Percentiles rank a stretch among this genome's conserved stretches.
phyloP scores from a whole-genome alignment of 2,329 filamentous ascomycete species.

The Gremmenia infestans region DNA sequence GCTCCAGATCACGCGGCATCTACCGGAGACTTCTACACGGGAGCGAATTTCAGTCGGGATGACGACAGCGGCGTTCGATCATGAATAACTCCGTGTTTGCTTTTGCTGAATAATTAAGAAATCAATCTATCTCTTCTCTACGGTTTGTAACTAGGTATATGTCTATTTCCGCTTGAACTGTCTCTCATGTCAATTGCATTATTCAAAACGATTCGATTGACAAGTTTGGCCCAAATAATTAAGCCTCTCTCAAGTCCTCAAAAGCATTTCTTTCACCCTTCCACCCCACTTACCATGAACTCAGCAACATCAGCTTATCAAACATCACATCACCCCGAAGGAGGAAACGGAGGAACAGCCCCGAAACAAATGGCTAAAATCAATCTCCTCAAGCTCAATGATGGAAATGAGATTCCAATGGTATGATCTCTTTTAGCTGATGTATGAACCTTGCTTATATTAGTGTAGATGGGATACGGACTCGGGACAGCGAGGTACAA shows the following conservation, averaged over 20 bases:
- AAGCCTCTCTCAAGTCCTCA: background rate
- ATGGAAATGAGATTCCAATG: slow-evolving; percentile 68
- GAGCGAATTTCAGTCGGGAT: too few relatives aligned
- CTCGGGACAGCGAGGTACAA: slow-evolving; percentile 65
- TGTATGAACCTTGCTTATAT: slow-evolving; percentile 36
- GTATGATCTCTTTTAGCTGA: slow-evolving; percentile 35
- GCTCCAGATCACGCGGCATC: too few relatives aligned
- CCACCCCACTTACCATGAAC: slow-evolving; percentile 35
- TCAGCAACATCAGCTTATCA: slow-evolving; percentile 37
- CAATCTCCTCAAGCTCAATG: slow-evolving; percentile 63
- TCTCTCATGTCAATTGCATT: slow-evolving; percentile 9
- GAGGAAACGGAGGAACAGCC: slow-evolving; percentile 60
- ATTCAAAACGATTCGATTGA: slow-evolving; percentile 3
- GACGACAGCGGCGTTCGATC: too few relatives aligned
- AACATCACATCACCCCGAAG: slow-evolving; percentile 14
- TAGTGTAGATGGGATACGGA: slow-evolving; percentile 61
- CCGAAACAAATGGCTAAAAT: slow-evolving; percentile 58
- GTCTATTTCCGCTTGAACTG: background rate
- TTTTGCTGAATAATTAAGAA: background rate
- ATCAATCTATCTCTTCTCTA: background rate
- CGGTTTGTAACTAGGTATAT: too few relatives aligned
- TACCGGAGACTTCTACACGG: too few relatives aligned
- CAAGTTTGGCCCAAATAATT: background rate
- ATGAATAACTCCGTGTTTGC: too few relatives aligned
- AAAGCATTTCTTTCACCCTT: background rate